Conservation (phyloP, 371 early-diverging fungal genomes). For the Haplosporangium sp. region DNA sequence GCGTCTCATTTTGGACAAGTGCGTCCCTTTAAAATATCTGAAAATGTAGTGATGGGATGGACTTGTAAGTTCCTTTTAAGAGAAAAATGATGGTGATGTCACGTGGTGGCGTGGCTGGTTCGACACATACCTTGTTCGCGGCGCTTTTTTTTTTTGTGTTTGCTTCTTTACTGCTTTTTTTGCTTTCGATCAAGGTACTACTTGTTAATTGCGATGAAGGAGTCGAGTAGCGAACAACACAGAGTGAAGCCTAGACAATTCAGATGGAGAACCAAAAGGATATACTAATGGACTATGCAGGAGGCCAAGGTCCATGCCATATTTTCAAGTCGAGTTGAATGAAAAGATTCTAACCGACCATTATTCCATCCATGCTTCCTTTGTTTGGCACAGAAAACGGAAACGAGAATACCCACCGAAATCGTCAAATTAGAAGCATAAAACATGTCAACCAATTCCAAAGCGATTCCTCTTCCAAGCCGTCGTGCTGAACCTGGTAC, state of each 20-base stretch:
- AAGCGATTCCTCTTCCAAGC: slow-evolving; percentile 64
- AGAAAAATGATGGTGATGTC: not conserved
- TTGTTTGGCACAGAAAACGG: slow-evolving; percentile 26
- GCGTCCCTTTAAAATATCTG: not conserved
- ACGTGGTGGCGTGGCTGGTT: not conserved
- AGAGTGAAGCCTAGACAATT: not conserved
- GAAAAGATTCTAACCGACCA: not conserved
- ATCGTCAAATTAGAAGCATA: slow-evolving; percentile 40
- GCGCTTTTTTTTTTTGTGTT: slow-evolving; percentile 8
- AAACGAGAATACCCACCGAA: slow-evolving; percentile 52
- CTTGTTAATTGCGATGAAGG: slow-evolving; percentile 8
- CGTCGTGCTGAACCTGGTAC: slow-evolving; percentile 64
- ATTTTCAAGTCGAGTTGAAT: not conserved
- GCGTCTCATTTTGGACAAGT: not conserved
- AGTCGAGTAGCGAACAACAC: slow-evolving; percentile 1
- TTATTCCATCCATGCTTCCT: not conserved
- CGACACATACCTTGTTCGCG: not conserved
- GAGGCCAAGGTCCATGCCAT: not conserved
- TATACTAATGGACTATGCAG: not conserved
- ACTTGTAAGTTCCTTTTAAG: not conserved
- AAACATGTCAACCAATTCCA: slow-evolving; percentile 57
- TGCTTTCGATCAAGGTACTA: slow-evolving; percentile 52
- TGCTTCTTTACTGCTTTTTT: slow-evolving; percentile 38
- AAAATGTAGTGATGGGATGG: not conserved
- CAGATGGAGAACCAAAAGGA: not conserved